Evolutionary conservation across 495 filamentous ascomycete species (phyloP).

Genomic region (Aspergillus biplanus): DNA sequence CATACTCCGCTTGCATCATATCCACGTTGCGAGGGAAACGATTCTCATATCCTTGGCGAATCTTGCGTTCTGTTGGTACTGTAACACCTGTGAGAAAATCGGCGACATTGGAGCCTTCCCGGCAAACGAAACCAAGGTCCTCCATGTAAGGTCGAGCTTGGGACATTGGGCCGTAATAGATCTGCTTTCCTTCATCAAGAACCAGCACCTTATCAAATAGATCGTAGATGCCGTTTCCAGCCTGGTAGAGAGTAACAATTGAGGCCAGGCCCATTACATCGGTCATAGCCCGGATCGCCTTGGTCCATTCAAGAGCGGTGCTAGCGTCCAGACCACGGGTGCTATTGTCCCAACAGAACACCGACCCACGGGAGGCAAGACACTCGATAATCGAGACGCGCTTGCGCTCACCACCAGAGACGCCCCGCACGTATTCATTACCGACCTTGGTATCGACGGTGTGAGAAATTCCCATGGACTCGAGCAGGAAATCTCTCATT

Average conservation of each 20-base stretch:
- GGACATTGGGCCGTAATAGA: slow-evolving; percentile 62
- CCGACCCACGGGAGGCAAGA: slow-evolving; percentile 62
- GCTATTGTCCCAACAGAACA: slow-evolving; percentile 67
- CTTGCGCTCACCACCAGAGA: slow-evolving; percentile 83
- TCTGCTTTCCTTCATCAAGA: slow-evolving; percentile 64
- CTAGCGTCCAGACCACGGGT: slow-evolving; percentile 64
- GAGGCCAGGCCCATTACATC: slow-evolving; percentile 50
- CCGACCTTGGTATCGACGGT: slow-evolving; percentile 81
- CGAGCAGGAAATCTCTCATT: slow-evolving; percentile 69
- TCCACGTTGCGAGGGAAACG: slow-evolving; percentile 53
- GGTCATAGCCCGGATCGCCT: slow-evolving; percentile 51
- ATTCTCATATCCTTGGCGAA: slow-evolving; percentile 56
- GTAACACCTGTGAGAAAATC: slow-evolving; percentile 76
- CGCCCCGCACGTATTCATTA: slow-evolving; percentile 76
- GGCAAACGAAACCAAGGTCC: slow-evolving; percentile 68
- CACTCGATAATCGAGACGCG: slow-evolving; percentile 71
- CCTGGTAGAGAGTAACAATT: slow-evolving; percentile 62
- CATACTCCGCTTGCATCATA: slow-evolving; percentile 40
- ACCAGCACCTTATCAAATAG: slow-evolving; percentile 70
- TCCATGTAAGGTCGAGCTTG: slow-evolving; percentile 70
- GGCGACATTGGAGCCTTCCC: slow-evolving; percentile 68
- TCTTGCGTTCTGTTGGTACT: slow-evolving; percentile 65
- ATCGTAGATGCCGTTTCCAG: slow-evolving; percentile 65
- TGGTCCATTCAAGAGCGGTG: slow-evolving; percentile 61
- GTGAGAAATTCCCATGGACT: slow-evolving; percentile 76